These are phyloP conservation scores for Exutisphaerella laricina DNA, from an alignment of 2,329 filamentous ascomycete genomes.

Conservation along the genomic window DNA sequence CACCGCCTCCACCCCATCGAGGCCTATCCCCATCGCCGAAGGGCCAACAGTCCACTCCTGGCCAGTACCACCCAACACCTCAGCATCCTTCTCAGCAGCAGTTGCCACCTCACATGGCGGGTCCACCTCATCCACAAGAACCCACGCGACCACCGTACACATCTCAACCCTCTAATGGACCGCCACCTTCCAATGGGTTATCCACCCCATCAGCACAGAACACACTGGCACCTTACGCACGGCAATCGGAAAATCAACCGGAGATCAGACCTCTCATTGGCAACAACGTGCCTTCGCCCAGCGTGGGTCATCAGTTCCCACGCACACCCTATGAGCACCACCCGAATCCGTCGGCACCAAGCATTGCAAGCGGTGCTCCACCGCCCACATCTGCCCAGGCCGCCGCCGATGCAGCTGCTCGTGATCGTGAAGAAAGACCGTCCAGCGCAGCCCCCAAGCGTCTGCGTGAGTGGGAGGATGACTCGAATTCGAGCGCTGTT, in stretches of 20 bases:
- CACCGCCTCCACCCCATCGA: constrained; percentile 48
- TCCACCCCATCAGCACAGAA: constrained; percentile 45
- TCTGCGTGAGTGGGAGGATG: constrained; percentile 87
- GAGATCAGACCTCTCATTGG: constrained; percentile 80
- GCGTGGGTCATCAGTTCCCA: constrained; percentile 64
- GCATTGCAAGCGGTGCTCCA: constrained; percentile 65
- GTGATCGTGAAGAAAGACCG: constrained; percentile 67
- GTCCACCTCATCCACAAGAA: constrained; percentile 21
- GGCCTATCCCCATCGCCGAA: constrained; percentile 56
- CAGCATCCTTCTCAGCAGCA: constrained; percentile 42
- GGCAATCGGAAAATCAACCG: constrained; percentile 59
- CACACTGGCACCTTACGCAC: constrained; percentile 63
- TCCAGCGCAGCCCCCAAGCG: constrained; percentile 75
- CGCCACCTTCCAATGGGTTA: constrained; percentile 25
- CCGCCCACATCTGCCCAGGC: constrained; percentile 53
- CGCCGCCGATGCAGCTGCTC: constrained; percentile 62
- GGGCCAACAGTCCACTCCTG: constrained; percentile 49
- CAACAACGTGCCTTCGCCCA: constrained; percentile 72
- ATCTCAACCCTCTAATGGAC: constrained; percentile 22
- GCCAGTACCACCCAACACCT: constrained; percentile 44
- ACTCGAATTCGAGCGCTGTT: constrained; percentile 45
- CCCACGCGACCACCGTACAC: constrained; percentile 20
- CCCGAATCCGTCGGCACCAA: constrained; percentile 54
- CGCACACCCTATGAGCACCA: constrained; percentile 77
- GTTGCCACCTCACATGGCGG: constrained; percentile 46